Conservation (phyloP, 1,284 basidiomycete genomes). For the Phylloporus gajari region DNA sequence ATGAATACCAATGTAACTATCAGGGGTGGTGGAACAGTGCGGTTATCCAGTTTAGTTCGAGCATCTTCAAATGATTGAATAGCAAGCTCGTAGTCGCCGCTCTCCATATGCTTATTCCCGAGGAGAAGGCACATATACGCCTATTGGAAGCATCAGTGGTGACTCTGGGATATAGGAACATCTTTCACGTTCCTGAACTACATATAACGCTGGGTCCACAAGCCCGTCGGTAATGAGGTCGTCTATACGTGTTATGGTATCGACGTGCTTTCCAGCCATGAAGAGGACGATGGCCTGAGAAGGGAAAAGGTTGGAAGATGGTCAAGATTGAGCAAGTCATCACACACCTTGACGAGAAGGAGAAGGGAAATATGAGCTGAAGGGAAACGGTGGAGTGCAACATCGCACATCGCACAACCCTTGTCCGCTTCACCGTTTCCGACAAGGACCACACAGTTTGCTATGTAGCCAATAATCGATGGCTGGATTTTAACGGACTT, state of each 20-base stretch:
- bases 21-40: background rate
- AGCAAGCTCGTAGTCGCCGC: background rate
- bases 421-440: background rate
- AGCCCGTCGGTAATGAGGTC: background rate
- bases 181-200: background rate
- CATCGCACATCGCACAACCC: background rate
- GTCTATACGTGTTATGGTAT: background rate
- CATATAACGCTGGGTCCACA: background rate
- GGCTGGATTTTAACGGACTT: background rate
- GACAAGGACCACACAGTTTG: background rate
- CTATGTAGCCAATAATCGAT: background rate
- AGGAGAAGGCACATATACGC: background rate
- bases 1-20: background rate
- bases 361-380: background rate
- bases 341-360: background rate
- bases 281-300: background rate
- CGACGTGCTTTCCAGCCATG: background rate
- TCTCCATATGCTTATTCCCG: background rate
- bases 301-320: no score
- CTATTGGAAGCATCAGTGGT: background rate
- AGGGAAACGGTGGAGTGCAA: background rate
- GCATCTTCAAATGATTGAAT: background rate
- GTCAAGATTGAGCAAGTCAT: background rate
- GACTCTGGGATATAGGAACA: background rate
- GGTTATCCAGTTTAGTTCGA: background rate